phyloP scores from a whole-genome alignment of 805 yeast genomes.

The Candida montana region DNA sequence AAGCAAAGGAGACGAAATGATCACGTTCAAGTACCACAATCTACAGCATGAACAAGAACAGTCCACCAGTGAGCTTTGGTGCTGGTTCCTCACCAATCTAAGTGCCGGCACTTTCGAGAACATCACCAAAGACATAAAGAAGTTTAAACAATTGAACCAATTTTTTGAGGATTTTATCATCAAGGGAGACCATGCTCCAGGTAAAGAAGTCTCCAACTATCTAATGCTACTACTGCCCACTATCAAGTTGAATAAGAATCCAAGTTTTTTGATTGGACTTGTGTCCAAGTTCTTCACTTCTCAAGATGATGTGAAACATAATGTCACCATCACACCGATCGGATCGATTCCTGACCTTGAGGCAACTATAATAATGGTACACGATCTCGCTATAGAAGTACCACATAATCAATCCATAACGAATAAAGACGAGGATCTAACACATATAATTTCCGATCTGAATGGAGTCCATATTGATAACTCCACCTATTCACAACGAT shows the following conservation, averaged over 20 bases:
- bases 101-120: slow-evolving; percentile 32
- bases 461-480: neutral
- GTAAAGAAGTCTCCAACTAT: neutral
- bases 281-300: slow-evolving; percentile 5
- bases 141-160: slow-evolving; percentile 24
- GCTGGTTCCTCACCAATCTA: slow-evolving; percentile 32
- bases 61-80: slow-evolving; percentile 30
- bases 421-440: neutral
- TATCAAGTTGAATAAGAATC: slow-evolving; percentile 1
- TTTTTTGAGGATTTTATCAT: slow-evolving; percentile 16
- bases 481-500: no score
- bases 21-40: slow-evolving; percentile 13
- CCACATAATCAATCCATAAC: no score
- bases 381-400: neutral
- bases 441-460: neutral
- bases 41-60: slow-evolving; percentile 28
- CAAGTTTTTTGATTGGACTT: slow-evolving; percentile 4
- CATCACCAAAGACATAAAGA: slow-evolving; percentile 24
- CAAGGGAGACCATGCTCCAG: neutral
- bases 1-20: neutral
- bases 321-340: slow-evolving; percentile 8
- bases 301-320: neutral
- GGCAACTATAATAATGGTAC: slow-evolving; percentile 7
- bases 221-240: slow-evolving; percentile 7
- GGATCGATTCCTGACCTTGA: slow-evolving; percentile 4